Conservation (phyloP, 179 eudicot genomes). For the Dionaea muscipula region DNA sequence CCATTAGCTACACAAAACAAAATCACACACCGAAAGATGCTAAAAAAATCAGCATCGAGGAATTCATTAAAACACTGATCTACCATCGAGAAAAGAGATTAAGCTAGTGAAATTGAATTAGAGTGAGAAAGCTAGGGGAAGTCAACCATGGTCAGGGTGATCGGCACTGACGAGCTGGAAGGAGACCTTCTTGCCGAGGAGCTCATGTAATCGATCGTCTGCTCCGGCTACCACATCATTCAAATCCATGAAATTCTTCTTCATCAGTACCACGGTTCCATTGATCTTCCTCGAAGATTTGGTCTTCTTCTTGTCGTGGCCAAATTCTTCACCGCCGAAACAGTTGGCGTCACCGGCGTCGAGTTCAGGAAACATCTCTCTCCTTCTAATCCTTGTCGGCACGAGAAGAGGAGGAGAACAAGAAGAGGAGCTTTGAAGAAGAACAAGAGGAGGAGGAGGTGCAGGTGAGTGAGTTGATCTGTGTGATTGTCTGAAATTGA, state of each 20-base stretch:
- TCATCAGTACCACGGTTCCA: constrained; percentile 40
- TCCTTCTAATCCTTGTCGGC: too few species aligned
- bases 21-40: too few species aligned
- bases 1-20: constrained; percentile 15
- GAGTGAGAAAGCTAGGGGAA: neutral
- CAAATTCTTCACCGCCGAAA: too few species aligned
- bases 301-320: neutral
- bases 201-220: constrained; percentile 28
- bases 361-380: too few species aligned
- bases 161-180: constrained; percentile 40
- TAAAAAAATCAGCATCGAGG: too few species aligned
- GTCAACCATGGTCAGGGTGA: constrained; percentile 24
- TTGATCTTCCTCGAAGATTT: constrained; percentile 9
- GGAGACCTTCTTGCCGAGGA: constrained; percentile 24
- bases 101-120: neutral
- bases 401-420: too few species aligned
- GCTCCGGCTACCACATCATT: constrained; percentile 28
- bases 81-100: neutral
- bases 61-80: too few species aligned
- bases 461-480: too few species aligned
- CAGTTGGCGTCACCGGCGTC: too few species aligned
- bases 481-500: too few species aligned
- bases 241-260: constrained; percentile 34
- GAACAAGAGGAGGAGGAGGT: too few species aligned
- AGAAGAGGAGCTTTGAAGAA: too few species aligned